A percentile compares a stretch with the other conserved stretches of the same genome.
These are phyloP conservation scores for Astragalus membranaceus DNA, from an alignment of 306 rosid genomes.

Conservation along the genomic window DNA sequence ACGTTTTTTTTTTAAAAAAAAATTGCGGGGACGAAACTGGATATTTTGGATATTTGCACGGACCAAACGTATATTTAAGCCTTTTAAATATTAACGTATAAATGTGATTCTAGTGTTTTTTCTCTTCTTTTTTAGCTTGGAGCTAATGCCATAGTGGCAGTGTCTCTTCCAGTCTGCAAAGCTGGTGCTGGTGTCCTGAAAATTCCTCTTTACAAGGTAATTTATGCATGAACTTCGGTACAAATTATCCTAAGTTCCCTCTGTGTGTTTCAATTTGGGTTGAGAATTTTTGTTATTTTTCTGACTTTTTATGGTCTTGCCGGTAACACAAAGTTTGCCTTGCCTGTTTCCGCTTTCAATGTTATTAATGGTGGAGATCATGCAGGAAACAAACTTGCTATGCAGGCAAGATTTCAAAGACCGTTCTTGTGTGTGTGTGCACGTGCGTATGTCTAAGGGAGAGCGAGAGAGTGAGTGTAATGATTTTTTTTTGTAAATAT, in stretches of 20 bases:
- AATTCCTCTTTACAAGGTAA: conserved; percentile 87
- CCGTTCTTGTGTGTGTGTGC: neutral
- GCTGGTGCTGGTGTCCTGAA: conserved; percentile 85
- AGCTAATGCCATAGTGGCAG: conserved; percentile 92
- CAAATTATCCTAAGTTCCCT: neutral
- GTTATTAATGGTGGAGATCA: conserved; percentile 99
- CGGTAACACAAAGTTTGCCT: conserved; percentile 77
- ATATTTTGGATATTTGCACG: no score
- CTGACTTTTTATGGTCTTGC: conserved; percentile 43
- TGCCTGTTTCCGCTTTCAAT: conserved; percentile 97
- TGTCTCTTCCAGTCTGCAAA: conserved; percentile 92
- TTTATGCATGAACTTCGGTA: neutral
- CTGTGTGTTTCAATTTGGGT: neutral
- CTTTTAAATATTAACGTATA: neutral
- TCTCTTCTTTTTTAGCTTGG: conserved; percentile 68
- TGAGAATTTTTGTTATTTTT: neutral
- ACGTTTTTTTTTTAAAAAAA: no score
- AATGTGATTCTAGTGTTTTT: neutral
- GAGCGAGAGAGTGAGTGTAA: neutral
- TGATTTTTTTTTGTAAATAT: neutral
- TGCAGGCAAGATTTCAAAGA: conserved; percentile 62
- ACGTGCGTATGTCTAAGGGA: neutral
- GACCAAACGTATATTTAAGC: conserved; percentile 38
- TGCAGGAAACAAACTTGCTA: conserved; percentile 99
- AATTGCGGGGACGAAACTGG: no score